These are phyloP conservation scores for Phanerochaete carnosa DNA, from an alignment of 768 basidiomycete genomes.

Conservation along the genomic window DNA sequence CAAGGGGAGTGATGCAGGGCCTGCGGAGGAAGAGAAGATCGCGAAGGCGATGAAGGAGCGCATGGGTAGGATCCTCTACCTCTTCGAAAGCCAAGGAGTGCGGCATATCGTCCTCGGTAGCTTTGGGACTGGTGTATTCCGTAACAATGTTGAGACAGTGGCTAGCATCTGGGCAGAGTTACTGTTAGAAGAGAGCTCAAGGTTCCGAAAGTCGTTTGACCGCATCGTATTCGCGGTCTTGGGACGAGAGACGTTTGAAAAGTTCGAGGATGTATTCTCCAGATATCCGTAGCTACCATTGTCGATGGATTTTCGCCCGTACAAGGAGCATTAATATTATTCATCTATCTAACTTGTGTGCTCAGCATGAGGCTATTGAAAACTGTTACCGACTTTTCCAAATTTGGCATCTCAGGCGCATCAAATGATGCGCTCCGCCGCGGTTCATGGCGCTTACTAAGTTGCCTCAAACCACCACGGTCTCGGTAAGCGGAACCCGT, in stretches of 20 bases:
- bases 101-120: constrained; percentile 65
- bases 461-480: background rate
- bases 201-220: constrained; percentile 59
- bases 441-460: background rate
- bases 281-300: too few species aligned
- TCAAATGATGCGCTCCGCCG: background rate
- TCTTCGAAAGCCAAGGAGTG: constrained; percentile 61
- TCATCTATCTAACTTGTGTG: too few species aligned
- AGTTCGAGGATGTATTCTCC: constrained; percentile 36
- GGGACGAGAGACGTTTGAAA: constrained; percentile 43
- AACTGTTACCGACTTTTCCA: too few species aligned
- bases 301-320: too few species aligned
- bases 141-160: constrained; percentile 55
- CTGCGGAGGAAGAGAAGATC: constrained; percentile 37
- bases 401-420: background rate
- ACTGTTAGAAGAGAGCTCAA: constrained; percentile 42
- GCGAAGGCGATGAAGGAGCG: constrained; percentile 60
- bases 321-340: too few species aligned
- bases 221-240: constrained; percentile 66
- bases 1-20: constrained; percentile 13
- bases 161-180: constrained; percentile 66
- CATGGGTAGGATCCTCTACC: constrained; percentile 62
- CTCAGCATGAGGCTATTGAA: too few species aligned
- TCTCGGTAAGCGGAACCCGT: background rate
- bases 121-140: constrained; percentile 79